Conservation (phyloP, 2,329 filamentous ascomycete species). For the Oidium heveae region DNA sequence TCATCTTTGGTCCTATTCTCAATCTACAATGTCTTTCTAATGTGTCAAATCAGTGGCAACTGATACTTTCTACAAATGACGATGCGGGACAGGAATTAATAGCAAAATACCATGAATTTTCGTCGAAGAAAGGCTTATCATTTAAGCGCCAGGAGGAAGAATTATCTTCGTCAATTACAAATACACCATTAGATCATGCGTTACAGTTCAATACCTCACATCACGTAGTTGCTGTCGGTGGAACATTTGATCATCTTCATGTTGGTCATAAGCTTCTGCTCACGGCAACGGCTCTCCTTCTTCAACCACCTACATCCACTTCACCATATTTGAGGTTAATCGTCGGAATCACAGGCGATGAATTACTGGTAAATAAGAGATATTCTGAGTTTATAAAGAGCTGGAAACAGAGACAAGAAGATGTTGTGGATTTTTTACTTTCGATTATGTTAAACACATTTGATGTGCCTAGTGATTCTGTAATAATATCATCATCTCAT, state of each 20-base stretch:
- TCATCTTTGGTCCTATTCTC: slow-evolving; percentile 11
- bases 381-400: slow-evolving; percentile 56
- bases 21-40: slow-evolving; percentile 27
- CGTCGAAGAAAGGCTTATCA: background rate
- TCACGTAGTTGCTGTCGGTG: slow-evolving; percentile 40
- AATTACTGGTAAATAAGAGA: slow-evolving; percentile 70
- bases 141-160: background rate
- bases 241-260: slow-evolving; percentile 92
- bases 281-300: slow-evolving; percentile 56
- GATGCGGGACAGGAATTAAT: slow-evolving; percentile 37
- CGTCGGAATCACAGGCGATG: slow-evolving; percentile 72
- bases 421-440: slow-evolving; percentile 47
- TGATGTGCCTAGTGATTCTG: slow-evolving; percentile 14
- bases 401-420: slow-evolving; percentile 49
- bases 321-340: slow-evolving; percentile 32
- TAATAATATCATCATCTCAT: slow-evolving; percentile 10
- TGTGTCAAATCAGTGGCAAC: slow-evolving; percentile 32
- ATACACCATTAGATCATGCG: background rate
- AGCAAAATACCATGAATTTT: slow-evolving; percentile 18
- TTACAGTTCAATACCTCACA: background rate
- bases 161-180: background rate
- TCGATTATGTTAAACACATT: slow-evolving; percentile 26
- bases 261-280: slow-evolving; percentile 89
- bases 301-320: slow-evolving; percentile 22
- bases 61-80: slow-evolving; percentile 38